Evolutionary conservation across 108 stramenopile species (phyloP).

Genomic region (Conticribra guillardii): DNA sequence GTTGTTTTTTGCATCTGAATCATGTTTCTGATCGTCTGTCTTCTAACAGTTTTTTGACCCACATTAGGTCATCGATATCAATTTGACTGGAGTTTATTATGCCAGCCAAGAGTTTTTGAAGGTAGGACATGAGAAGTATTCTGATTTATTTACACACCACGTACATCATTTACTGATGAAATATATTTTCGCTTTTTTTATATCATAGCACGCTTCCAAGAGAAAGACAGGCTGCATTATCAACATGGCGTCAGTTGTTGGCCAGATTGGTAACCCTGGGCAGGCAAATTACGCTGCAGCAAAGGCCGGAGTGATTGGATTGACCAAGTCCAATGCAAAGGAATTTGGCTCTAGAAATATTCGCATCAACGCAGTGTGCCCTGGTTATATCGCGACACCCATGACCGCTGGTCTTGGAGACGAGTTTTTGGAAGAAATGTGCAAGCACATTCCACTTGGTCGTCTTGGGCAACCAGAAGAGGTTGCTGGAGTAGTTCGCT

Average conservation of each 20-base stretch:
- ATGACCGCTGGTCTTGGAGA: slow-evolving; percentile 44
- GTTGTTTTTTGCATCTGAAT: not conserved
- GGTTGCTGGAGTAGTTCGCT: slow-evolving; percentile 45
- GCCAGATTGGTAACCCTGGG: slow-evolving; percentile 74
- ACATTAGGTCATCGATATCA: slow-evolving; percentile 84
- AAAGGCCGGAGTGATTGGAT: slow-evolving; percentile 56
- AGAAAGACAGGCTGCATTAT: slow-evolving; percentile 66
- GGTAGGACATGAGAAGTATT: slow-evolving; percentile 34
- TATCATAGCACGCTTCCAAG: slow-evolving; percentile 46
- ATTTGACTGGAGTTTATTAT: slow-evolving; percentile 84
- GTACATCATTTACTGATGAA: not conserved
- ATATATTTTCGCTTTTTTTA: not conserved
- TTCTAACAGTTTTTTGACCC: too few relatives aligned
- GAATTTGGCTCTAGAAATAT: slow-evolving; percentile 44
- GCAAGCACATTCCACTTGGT: slow-evolving; percentile 38
- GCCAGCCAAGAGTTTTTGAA: slow-evolving; percentile 70
- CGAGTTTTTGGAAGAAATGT: slow-evolving; percentile 51
- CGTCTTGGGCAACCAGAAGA: slow-evolving; percentile 54
- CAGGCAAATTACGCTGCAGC: slow-evolving; percentile 55
- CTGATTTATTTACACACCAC: not conserved
- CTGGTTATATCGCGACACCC: slow-evolving; percentile 54
- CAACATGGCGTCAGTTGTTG: slow-evolving; percentile 76
- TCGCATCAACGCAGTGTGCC: slow-evolving; percentile 53
- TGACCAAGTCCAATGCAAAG: slow-evolving; percentile 53
- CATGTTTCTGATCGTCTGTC: too few relatives aligned